Conservation (phyloP, 1,284 basidiomycete genomes). For the Mycena sp. region DNA sequence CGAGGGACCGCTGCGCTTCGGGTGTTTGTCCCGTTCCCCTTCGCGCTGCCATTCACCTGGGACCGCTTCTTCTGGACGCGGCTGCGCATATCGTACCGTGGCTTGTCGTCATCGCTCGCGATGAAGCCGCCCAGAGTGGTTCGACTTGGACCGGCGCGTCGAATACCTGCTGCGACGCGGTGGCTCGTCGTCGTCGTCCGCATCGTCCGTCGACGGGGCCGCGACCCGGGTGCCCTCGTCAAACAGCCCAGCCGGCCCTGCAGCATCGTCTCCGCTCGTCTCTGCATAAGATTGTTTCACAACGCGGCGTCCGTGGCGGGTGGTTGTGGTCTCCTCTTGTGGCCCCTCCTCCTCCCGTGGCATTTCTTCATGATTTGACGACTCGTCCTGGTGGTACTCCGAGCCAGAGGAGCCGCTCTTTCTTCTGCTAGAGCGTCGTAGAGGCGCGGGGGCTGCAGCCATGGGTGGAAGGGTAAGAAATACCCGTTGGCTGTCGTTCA, state of each 20-base stretch:
- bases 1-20: conserved; percentile 33
- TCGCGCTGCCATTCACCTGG: conserved; percentile 17
- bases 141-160: conserved; percentile 24
- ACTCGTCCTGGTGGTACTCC: conserved; percentile 71
- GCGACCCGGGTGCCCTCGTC: conserved; percentile 38
- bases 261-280: conserved; percentile 48
- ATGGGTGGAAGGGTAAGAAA: conserved; percentile 46
- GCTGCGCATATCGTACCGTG: conserved; percentile 48
- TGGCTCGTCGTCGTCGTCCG: conserved; percentile 34
- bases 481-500: conserved; percentile 19
- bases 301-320: conserved; percentile 54
- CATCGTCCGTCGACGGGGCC: conserved; percentile 22
- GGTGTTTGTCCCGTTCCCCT: conserved; percentile 29
- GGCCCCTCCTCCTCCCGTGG: conserved; percentile 37
- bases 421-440: conserved; percentile 52
- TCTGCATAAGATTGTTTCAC: conserved; percentile 60
- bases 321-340: conserved; percentile 45
- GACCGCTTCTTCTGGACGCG: conserved; percentile 42
- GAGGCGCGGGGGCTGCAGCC: conserved; percentile 32
- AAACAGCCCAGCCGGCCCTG: conserved; percentile 46
- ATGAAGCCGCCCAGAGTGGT: conserved; percentile 48
- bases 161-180: conserved; percentile 26
- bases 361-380: conserved; percentile 53
- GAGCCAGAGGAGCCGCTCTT: conserved; percentile 64
- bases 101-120: conserved; percentile 58